phyloP scores from a whole-genome alignment of 108 stramenopile species.

The Fragilaria crotonensis region DNA sequence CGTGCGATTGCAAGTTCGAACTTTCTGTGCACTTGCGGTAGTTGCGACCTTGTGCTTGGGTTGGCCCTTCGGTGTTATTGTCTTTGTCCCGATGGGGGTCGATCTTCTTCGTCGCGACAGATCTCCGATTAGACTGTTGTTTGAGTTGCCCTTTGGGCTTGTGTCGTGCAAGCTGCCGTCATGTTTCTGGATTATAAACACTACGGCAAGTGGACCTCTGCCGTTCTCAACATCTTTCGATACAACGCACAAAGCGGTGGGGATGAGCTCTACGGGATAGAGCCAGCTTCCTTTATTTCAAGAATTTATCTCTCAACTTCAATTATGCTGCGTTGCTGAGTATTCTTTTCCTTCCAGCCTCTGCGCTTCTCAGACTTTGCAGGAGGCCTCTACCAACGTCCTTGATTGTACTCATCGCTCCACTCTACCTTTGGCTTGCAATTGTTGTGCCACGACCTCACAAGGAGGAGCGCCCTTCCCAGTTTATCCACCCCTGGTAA shows the following conservation, averaged over 20 bases:
- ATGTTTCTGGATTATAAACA: slow-evolving; percentile 55
- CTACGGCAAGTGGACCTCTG: slow-evolving; percentile 53
- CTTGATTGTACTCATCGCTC: slow-evolving; percentile 30
- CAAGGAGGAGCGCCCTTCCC: slow-evolving; percentile 96
- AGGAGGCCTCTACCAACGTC: background rate
- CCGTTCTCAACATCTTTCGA: slow-evolving; percentile 65
- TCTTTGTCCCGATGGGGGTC: slow-evolving; percentile 87
- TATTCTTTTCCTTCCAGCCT: slow-evolving; percentile 22
- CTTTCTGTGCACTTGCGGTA: slow-evolving; percentile 66
- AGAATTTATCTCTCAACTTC: slow-evolving; percentile 91
- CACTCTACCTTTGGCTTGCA: slow-evolving; percentile 75
- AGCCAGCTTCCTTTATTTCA: slow-evolving; percentile 88
- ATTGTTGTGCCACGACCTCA: slow-evolving; percentile 86
- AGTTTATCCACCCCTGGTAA: slow-evolving; percentile 69
- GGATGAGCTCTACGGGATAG: slow-evolving; percentile 94
- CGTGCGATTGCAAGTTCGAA: slow-evolving; percentile 1
- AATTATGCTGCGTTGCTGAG: slow-evolving; percentile 60
- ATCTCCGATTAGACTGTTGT: slow-evolving; percentile 6
- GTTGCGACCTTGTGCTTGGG: slow-evolving; percentile 75
- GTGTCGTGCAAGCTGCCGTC: slow-evolving; percentile 37
- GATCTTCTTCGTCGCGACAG: slow-evolving; percentile 35
- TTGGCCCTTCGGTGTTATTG: slow-evolving; percentile 95
- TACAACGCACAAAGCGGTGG: slow-evolving; percentile 81
- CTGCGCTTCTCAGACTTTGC: background rate
- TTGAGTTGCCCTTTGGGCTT: slow-evolving; percentile 23